Percentiles rank a stretch among this genome's conserved stretches.
These are phyloP conservation scores for Daedaleopsis nitida DNA, from an alignment of 768 basidiomycete genomes.

Conservation along the genomic window DNA sequence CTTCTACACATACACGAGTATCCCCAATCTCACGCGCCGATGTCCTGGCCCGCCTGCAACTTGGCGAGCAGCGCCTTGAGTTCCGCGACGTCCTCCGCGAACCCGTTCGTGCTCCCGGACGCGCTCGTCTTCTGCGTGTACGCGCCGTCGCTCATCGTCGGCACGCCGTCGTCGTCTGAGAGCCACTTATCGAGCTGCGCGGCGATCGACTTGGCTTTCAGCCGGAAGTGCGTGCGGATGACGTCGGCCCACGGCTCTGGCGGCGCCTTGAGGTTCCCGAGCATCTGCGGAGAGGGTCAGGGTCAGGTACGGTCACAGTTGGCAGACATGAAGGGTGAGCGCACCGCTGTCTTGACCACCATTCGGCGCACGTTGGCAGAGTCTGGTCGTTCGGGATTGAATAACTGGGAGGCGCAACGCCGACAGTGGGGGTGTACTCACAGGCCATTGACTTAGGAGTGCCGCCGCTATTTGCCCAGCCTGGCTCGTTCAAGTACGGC, in stretches of 20 bases:
- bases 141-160: slow-evolving; percentile 58
- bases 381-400: slow-evolving; percentile 44
- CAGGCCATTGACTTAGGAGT: slow-evolving; percentile 77
- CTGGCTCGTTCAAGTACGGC: slow-evolving; percentile 92
- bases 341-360: slow-evolving; percentile 86
- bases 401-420: too few relatives aligned
- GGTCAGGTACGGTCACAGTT: too few relatives aligned
- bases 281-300: slow-evolving; percentile 55
- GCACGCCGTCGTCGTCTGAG: slow-evolving; percentile 68
- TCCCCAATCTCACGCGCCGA: neutral
- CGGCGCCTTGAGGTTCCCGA: slow-evolving; percentile 77
- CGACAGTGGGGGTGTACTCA: slow-evolving; percentile 37
- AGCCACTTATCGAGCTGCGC: slow-evolving; percentile 83
- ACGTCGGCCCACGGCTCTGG: slow-evolving; percentile 87
- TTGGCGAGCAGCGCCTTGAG: slow-evolving; percentile 60
- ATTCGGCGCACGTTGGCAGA: slow-evolving; percentile 92
- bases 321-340: slow-evolving; percentile 20
- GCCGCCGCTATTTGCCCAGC: slow-evolving; percentile 75
- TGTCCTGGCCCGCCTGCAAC: slow-evolving; percentile 24
- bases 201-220: slow-evolving; percentile 73
- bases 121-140: slow-evolving; percentile 37
- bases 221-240: slow-evolving; percentile 86
- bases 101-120: slow-evolving; percentile 55
- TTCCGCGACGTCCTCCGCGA: slow-evolving; percentile 73
- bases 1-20: too few relatives aligned